phyloP scores from a whole-genome alignment of 2,329 filamentous ascomycete genomes.

The Dothistroma septosporum region DNA sequence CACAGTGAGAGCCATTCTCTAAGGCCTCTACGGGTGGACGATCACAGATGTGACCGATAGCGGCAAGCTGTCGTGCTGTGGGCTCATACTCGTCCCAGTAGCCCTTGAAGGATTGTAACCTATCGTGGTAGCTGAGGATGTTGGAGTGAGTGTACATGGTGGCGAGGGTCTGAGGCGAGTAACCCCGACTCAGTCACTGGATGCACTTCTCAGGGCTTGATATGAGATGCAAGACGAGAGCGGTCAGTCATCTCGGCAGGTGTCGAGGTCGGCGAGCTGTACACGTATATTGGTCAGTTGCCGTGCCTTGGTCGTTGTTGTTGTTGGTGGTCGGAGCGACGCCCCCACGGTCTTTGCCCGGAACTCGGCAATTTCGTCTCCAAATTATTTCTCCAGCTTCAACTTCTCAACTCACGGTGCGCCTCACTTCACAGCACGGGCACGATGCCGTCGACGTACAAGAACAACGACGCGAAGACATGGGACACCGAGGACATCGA shows the following conservation, averaged over 20 bases:
- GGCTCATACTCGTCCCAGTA: slow-evolving; percentile 26
- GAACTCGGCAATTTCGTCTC: background rate
- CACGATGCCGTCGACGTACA: slow-evolving; percentile 81
- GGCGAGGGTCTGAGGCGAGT: background rate
- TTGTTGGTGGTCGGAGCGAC: no score
- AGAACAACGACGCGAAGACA: slow-evolving; percentile 68
- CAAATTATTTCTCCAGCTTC: background rate
- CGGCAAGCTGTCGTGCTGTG: slow-evolving; percentile 30
- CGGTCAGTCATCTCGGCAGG: no score
- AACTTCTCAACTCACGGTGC: slow-evolving; percentile 1
- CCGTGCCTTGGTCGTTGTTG: no score
- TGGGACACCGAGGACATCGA: slow-evolving; percentile 98
- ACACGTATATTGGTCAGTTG: no score
- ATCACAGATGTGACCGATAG: slow-evolving; percentile 32
- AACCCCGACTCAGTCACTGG: background rate
- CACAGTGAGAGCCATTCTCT: slow-evolving; percentile 32
- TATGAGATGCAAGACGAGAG: no score
- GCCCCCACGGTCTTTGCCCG: background rate
- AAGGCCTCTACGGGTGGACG: slow-evolving; percentile 30
- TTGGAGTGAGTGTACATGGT: slow-evolving; percentile 1
- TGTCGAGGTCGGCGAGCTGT: no score
- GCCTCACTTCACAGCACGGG: background rate
- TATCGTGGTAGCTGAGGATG: slow-evolving; percentile 7
- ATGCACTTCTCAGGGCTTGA: no score
- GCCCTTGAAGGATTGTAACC: slow-evolving; percentile 21